Base-by-base conservation (phyloP, 2,329 filamentous ascomycete genomes). In the Fusarium continuum region DNA sequence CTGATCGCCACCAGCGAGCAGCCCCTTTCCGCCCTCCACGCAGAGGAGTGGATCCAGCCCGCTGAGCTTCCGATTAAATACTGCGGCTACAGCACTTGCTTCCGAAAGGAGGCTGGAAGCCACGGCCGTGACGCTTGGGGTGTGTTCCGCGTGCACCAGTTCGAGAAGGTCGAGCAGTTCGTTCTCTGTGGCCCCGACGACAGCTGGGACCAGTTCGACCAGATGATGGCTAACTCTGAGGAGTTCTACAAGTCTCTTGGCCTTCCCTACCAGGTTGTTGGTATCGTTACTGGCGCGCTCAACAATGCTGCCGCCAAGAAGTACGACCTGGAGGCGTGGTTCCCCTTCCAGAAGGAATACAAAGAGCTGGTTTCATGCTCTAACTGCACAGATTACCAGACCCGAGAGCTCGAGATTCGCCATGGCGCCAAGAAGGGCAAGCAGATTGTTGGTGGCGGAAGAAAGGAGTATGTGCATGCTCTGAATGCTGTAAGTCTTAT, bases 361-460 rank as follows among this genome's bases (percentile, higher is more conserved):
- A 98, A 98, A 81, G 95, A 98, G 80, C 86, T 99, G 23, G 95
- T 98, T 45, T 96, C 92, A 17, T 97, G 93, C 85, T 96, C 92
- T 61, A 99, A 99, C 81, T 99, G 95, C 82, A 96, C 92, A 38
- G 94, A 98, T 76, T 98, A 98, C 82, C 95, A 99, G 82, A 93
- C 92, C 20, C 87, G 95, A 53, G 93, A 93, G 69, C 85, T 99
- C 11, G 94, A 98, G 77, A 96, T 99, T 70, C 87, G 95, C 56
- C 97, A 89, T 72, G 94, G 95, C 41, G 84, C 88, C 60, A 98
- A 97, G 85, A 91, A 71, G 64, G 64, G 67, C 46, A 71, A 71
- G 67, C 68, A 68, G 26, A 58, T 71, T 25, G 69, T 71, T 89
- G 75, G 88, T 91, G 77, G 93, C 89, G 23, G 92, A 93, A 66